Evolutionary conservation across 345 rosid genomes (phyloP).

Genomic region (Salix dunnii): DNA sequence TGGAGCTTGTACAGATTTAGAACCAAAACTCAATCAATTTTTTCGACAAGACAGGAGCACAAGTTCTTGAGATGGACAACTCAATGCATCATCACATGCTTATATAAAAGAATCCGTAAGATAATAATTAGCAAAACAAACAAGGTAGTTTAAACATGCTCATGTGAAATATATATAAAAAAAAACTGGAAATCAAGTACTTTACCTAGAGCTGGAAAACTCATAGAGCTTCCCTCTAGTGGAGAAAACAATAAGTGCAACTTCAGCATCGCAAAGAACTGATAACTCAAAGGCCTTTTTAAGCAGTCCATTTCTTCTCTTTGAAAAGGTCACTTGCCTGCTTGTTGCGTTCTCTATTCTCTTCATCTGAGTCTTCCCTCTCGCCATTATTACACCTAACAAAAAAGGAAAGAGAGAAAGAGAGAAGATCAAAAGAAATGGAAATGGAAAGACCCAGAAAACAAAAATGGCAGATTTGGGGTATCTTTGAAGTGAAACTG

Average conservation of each 20-base stretch:
- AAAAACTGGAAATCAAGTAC: not conserved
- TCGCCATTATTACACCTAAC: constrained; percentile 43
- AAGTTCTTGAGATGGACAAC: not conserved
- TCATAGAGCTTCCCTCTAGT: constrained; percentile 77
- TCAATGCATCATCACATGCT: not conserved
- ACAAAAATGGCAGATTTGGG: constrained; percentile 5
- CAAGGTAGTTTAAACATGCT: not conserved
- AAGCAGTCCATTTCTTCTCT: constrained; percentile 73
- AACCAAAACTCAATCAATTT: not conserved
- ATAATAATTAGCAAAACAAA: not conserved
- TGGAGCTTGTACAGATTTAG: not conserved
- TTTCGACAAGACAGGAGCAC: not conserved
- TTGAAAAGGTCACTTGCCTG: constrained; percentile 89
- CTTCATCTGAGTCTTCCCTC: constrained; percentile 89
- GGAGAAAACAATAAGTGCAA: constrained; percentile 79
- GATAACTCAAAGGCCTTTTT: constrained; percentile 84
- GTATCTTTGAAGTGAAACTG: not conserved
- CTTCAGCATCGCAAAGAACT: constrained; percentile 85
- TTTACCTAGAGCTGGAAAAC: constrained; percentile 66
- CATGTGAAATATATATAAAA: not conserved
- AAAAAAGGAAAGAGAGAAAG: not conserved
- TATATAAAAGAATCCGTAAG: not conserved
- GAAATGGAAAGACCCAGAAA: constrained; percentile 2
- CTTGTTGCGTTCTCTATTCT: constrained; percentile 81
- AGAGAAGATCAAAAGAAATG: not conserved